Evolutionary conservation across 805 yeast species (phyloP).

Genomic region (Ogataea degrootiae): DNA sequence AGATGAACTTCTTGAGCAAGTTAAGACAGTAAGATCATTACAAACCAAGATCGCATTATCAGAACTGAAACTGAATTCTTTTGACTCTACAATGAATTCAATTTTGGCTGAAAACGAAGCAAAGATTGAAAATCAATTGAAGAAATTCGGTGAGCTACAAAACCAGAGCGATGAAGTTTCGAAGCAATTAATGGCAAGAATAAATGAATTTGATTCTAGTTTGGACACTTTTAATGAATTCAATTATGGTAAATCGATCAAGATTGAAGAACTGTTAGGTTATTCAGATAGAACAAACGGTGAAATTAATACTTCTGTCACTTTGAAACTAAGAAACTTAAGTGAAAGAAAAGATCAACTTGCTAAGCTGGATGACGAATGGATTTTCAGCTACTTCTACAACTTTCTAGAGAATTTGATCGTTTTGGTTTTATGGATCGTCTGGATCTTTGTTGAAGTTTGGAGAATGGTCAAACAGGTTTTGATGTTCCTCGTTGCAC

Average conservation of each 20-base stretch:
- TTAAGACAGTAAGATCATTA: conserved; percentile 10
- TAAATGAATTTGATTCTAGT: conserved; percentile 17
- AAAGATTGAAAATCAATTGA: conserved; percentile 24
- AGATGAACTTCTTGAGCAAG: conserved; percentile 11
- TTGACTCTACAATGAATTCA: conserved; percentile 13
- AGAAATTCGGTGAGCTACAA: conserved; percentile 29
- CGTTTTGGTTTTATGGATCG: conserved; percentile 44
- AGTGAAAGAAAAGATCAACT: conserved; percentile 44
- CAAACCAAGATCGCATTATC: conserved; percentile 10
- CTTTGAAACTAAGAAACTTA: conserved; percentile 54
- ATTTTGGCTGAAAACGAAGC: conserved; percentile 15
- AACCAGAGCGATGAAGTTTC: conserved; percentile 21
- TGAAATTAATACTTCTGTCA: conserved; percentile 66
- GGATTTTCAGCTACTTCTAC: conserved; percentile 37
- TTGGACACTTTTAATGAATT: conserved; percentile 18
- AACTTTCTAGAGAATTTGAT: conserved; percentile 46
- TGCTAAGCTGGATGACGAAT: conserved; percentile 24
- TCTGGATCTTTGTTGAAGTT: conserved; percentile 54
- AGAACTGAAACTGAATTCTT: conserved; percentile 15
- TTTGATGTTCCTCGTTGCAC: conserved; percentile 9
- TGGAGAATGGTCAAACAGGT: conserved; percentile 33
- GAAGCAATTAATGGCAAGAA: conserved; percentile 9
- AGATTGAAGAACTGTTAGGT: conserved; percentile 56
- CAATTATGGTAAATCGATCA: conserved; percentile 29
- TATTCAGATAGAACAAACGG: conserved; percentile 65